Evolutionary conservation across 2,329 filamentous ascomycete species (phyloP).

Genomic region (Aspergillus pseudoglaucus): DNA sequence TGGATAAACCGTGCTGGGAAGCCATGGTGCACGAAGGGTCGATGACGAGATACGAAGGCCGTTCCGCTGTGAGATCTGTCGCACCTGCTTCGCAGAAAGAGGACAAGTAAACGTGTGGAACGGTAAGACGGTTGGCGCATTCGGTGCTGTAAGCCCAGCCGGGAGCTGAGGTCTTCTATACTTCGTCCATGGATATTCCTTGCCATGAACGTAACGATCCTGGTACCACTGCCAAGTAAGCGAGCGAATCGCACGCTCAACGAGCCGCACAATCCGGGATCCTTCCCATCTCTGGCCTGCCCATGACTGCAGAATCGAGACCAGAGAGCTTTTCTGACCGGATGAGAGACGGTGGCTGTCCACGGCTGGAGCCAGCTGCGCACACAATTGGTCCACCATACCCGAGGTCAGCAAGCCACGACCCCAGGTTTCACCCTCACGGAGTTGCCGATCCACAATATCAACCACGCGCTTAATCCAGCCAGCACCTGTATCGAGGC

Average conservation of each 20-base stretch:
- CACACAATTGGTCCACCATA: conserved; percentile 46
- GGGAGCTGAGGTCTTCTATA: conserved; percentile 74
- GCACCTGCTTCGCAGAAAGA: conserved; percentile 81
- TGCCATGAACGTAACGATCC: conserved; percentile 63
- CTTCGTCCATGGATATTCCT: conserved; percentile 48
- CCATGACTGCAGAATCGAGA: conserved; percentile 51
- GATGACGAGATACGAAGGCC: conserved; percentile 87
- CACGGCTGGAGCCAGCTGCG: conserved; percentile 39
- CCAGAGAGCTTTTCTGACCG: conserved; percentile 23
- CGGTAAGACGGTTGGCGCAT: conserved; percentile 86
- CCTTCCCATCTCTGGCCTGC: conserved; percentile 78
- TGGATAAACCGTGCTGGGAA: conserved; percentile 72
- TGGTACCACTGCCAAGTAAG: conserved; percentile 82
- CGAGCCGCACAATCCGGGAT: conserved; percentile 69
- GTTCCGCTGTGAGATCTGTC: conserved; percentile 91
- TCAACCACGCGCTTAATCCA: conserved; percentile 86
- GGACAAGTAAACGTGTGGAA: conserved; percentile 98
- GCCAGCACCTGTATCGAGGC: conserved; percentile 59
- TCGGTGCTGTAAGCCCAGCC: conserved; percentile 65
- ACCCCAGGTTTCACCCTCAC: conserved; percentile 82
- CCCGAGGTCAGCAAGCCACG: conserved; percentile 58
- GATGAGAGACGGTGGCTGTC: conserved; percentile 19
- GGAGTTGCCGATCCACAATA: conserved; percentile 82
- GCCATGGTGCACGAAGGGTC: conserved; percentile 79
- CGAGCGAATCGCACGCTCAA: conserved; percentile 75